Base-by-base conservation (phyloP, 2,329 filamentous ascomycete genomes). In the Ophiosphaerella herpotricha region DNA sequence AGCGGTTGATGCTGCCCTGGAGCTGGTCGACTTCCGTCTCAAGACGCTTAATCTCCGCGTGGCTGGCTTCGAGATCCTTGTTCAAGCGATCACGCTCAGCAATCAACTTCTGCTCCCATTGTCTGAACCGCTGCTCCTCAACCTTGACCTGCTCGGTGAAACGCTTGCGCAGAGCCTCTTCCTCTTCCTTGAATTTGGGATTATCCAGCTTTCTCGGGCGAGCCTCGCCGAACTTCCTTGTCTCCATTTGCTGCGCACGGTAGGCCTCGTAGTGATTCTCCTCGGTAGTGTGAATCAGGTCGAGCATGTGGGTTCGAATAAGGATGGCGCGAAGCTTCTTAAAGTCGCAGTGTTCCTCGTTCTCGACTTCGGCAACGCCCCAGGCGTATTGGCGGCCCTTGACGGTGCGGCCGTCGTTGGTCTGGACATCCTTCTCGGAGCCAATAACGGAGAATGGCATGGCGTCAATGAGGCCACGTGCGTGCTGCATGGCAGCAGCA, bases 101-200 rank as follows among this genome's bases (percentile, higher is more conserved):
- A 71, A 99, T 99, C 76, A 99, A 90, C 85, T 97, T 97, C 86
- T 99, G 94, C 82, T 99, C 94, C 94, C 94, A 99, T 80, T 96
- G 89, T 78, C 95, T 87, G 87, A 99, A 99, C 63, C 94, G 87
- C 81, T 96, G 91, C 81, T 99, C 94, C 82, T 99, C 95, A 71
- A 99, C 90, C 90, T 99, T 99, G 82, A 99, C 94, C 78, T 99
- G 94, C 82, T 99, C 94, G 66, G 94, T 99, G 80, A 99, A 99
- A 67, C 95, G 87, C 87, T 99, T 99, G 79, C 94, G 88, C 61
- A 99, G 86, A 56, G 90, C 90, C 83, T 99, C 94, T 75, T 99
- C 94, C 79, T 99, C 94, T 77, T 99, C 94, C 86, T 99, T 99
- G 85, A 97, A 99, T 83, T 99, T 99, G 80, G 94, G 94, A 83